phyloP scores from a whole-genome alignment of 1,139 yeast genomes.

The Schwanniomyces etchellsii region DNA sequence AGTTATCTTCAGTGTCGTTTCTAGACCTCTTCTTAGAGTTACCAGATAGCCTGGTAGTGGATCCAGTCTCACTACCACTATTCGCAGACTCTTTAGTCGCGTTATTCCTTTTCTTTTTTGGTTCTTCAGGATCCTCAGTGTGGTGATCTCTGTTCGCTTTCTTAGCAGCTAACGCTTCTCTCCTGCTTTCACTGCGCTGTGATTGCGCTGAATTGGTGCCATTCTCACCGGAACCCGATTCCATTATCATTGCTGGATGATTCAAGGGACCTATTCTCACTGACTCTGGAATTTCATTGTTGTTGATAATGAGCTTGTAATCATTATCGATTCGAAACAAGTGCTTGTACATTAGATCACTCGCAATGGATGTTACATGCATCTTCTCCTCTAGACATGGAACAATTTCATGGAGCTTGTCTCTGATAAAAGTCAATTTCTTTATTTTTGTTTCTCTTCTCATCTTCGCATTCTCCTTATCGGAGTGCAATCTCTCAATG shows the following conservation, averaged over 20 bases:
- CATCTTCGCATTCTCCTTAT: slow-evolving; percentile 7
- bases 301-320: slow-evolving; percentile 61
- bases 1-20: slow-evolving; percentile 13
- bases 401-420: slow-evolving; percentile 61
- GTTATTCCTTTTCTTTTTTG: slow-evolving; percentile 6
- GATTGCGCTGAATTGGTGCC: slow-evolving; percentile 51
- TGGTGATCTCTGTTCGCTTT: slow-evolving; percentile 34
- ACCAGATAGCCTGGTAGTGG: slow-evolving; percentile 2
- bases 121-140: slow-evolving; percentile 28
- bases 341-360: slow-evolving; percentile 69
- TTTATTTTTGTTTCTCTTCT: slow-evolving; percentile 8
- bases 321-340: slow-evolving; percentile 73
- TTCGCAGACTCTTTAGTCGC: slow-evolving; percentile 3
- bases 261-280: slow-evolving; percentile 67
- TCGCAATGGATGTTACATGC: slow-evolving; percentile 93
- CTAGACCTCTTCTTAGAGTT: slow-evolving; percentile 15
- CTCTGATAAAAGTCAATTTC: slow-evolving; percentile 32
- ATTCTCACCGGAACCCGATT: slow-evolving; percentile 38
- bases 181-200: slow-evolving; percentile 72
- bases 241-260: slow-evolving; percentile 83
- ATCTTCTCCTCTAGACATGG: slow-evolving; percentile 95
- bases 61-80: slow-evolving; percentile 3
- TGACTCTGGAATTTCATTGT: slow-evolving; percentile 69
- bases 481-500: slow-evolving; percentile 35
- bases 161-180: slow-evolving; percentile 90